Evolutionary conservation across 805 yeast species (phyloP), one percentile per base, ranked within the genome.

Genomic region (Myxozyma sirexii): DNA sequence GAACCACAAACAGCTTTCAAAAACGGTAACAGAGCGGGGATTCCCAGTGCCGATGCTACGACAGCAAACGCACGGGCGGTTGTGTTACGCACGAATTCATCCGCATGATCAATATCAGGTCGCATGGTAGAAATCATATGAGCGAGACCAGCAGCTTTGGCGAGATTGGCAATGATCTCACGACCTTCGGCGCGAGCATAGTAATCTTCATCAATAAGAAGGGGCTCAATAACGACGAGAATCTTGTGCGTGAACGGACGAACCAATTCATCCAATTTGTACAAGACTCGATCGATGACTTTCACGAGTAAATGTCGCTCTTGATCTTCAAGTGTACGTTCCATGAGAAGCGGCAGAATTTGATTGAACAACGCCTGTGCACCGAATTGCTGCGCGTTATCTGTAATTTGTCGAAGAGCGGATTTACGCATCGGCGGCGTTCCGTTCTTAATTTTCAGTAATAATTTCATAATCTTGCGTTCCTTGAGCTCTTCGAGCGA

Each of bases 231-330:
- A 0, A 89, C 96, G 15, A 82, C 81, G 26, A 92, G 70, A 2
- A 92, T 83, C 66, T 85, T 83, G 62, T 84, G 87, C 0, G 96
- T 84, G 66, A 78, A 88, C 0, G 97, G 97, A 45, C 86, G 76
- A 2, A 90, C 80, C 53, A 78, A 69, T 46, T 81, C 87, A 39
- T 85, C 90, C 15, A 92, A 74, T 64, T 80, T 84, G 70, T 82
- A 83, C 6, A 92, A 71, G 0, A 90, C 77, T 37, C 97, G 76
- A 38, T 85, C 90, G 13, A 88, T 75, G 7, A 89, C 82, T 71
- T 91, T 92, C 13, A 90, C 87, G 57, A 93, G 76, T 12, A 90
- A 71, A 74, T 90, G 96, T 17, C 96, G 80, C 71, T 93, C 97
- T 64, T 84, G 88, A 48, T 88, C 94, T 64, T 86, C 93, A 27